phyloP scores from a whole-genome alignment of 768 basidiomycete species.

The Xerocomellus chrysenteron region DNA sequence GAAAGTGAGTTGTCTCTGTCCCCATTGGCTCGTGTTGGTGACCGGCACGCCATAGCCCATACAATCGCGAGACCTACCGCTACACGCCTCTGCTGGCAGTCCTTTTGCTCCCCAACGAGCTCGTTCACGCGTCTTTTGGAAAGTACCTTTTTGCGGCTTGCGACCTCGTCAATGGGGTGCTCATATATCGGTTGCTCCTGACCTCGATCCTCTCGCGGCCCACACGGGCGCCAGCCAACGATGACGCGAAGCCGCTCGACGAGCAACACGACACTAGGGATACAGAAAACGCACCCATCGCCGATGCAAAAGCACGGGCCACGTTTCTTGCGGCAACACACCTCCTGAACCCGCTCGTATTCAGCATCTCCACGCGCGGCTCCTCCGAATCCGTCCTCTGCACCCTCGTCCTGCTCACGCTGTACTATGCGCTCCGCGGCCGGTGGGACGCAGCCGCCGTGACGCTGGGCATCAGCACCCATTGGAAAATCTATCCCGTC shows the following conservation, averaged over 20 bases:
- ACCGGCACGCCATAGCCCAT: slow-evolving; percentile 59
- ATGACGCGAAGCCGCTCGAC: slow-evolving; percentile 5
- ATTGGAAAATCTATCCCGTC: slow-evolving; percentile 97
- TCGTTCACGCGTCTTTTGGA: slow-evolving; percentile 84
- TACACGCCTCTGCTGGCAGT: slow-evolving; percentile 93
- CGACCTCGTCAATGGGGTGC: slow-evolving; percentile 75
- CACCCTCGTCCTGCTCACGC: slow-evolving; percentile 69
- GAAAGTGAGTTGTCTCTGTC: slow-evolving; percentile 64
- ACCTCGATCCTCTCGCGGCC: slow-evolving; percentile 44
- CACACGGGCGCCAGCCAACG: background rate
- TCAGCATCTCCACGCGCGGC: slow-evolving; percentile 95
- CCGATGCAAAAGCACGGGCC: slow-evolving; percentile 35
- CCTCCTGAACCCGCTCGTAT: slow-evolving; percentile 91
- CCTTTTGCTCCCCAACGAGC: slow-evolving; percentile 75
- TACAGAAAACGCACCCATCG: background rate
- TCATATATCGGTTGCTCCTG: slow-evolving; percentile 65
- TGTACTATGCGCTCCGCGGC: slow-evolving; percentile 57
- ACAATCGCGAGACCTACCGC: slow-evolving; percentile 88
- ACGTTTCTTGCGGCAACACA: slow-evolving; percentile 66
- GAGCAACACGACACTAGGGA: background rate
- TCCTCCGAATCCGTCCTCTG: slow-evolving; percentile 91
- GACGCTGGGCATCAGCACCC: slow-evolving; percentile 77
- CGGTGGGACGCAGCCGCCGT: slow-evolving; percentile 68
- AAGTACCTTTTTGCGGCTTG: slow-evolving; percentile 85
- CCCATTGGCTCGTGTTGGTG: background rate